Conservation (phyloP, 2,329 filamentous ascomycete genomes). For the Pezicula carpinea region DNA sequence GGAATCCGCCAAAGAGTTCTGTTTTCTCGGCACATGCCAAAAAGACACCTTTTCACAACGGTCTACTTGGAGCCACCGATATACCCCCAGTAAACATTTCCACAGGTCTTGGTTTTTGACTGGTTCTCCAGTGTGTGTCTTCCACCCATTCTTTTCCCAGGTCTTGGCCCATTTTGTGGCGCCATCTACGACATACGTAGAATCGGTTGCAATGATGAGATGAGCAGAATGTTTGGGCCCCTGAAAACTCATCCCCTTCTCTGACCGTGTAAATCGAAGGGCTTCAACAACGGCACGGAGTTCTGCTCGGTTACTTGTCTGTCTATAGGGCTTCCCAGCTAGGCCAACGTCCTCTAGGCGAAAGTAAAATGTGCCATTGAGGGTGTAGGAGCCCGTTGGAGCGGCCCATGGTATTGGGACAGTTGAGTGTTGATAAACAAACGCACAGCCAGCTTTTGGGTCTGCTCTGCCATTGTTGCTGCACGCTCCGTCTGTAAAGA, state of each 20-base stretch:
- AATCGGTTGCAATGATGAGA: slow-evolving; percentile 49
- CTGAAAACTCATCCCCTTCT: slow-evolving; percentile 30
- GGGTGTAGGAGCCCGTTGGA: too few relatives aligned
- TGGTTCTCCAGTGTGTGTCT: slow-evolving; percentile 22
- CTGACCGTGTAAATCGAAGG: slow-evolving; percentile 29
- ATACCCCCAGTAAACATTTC: slow-evolving; percentile 37
- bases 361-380: slow-evolving; percentile 6
- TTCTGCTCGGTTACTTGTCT: slow-evolving; percentile 51
- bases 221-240: slow-evolving; percentile 31
- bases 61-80: too few relatives aligned
- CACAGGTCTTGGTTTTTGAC: slow-evolving; percentile 51
- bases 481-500: too few relatives aligned
- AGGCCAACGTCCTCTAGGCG: slow-evolving; percentile 8
- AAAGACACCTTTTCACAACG: slow-evolving; percentile 34
- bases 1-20: slow-evolving; percentile 37
- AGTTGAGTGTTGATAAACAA: too few relatives aligned
- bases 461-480: too few relatives aligned
- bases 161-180: slow-evolving; percentile 36
- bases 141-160: slow-evolving; percentile 44
- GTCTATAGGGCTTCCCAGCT: slow-evolving; percentile 11
- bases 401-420: too few relatives aligned
- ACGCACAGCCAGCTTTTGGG: too few relatives aligned
- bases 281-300: slow-evolving; percentile 48
- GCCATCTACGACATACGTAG: slow-evolving; percentile 43
- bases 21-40: slow-evolving; percentile 41